phyloP scores from a whole-genome alignment of 768 basidiomycete genomes.

The Daedaleopsis nitida region DNA sequence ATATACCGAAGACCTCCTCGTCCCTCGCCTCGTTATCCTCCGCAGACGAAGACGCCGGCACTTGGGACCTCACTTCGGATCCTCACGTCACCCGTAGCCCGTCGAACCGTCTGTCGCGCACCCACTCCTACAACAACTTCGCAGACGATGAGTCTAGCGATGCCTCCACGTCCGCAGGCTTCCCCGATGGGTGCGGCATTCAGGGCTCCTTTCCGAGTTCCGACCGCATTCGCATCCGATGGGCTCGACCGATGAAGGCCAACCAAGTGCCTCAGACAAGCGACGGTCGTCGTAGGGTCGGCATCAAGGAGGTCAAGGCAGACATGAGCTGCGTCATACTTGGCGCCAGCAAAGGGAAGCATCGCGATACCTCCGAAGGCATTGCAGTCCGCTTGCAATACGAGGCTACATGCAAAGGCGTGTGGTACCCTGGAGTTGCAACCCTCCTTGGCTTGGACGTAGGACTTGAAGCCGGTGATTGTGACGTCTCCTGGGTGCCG shows the following conservation, averaged over 20 bases:
- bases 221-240: conserved; percentile 73
- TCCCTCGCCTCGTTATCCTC: conserved; percentile 79
- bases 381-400: conserved; percentile 69
- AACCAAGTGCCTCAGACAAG: conserved; percentile 42
- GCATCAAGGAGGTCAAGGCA: conserved; percentile 66
- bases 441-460: conserved; percentile 80
- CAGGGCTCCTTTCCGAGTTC: conserved; percentile 79
- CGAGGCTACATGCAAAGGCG: conserved; percentile 69
- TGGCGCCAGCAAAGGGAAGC: conserved; percentile 41
- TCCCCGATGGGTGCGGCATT: conserved; percentile 65
- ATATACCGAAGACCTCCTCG: conserved; percentile 45
- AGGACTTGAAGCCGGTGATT: conserved; percentile 65
- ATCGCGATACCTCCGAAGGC: conserved; percentile 40
- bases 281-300: conserved; percentile 67
- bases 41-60: conserved; percentile 63
- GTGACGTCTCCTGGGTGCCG: conserved; percentile 67
- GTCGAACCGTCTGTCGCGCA: conserved; percentile 50
- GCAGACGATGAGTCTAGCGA: conserved; percentile 86
- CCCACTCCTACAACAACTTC: conserved; percentile 66
- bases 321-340: conserved; percentile 65
- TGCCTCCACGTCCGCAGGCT: conserved; percentile 54
- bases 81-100: conserved; percentile 67
- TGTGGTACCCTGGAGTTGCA: conserved; percentile 85
- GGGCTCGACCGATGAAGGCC: conserved; percentile 66
- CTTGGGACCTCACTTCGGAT: conserved; percentile 79